phyloP scores from a whole-genome alignment of 495 filamentous ascomycete species.

The Geopyxis carbonaria region DNA sequence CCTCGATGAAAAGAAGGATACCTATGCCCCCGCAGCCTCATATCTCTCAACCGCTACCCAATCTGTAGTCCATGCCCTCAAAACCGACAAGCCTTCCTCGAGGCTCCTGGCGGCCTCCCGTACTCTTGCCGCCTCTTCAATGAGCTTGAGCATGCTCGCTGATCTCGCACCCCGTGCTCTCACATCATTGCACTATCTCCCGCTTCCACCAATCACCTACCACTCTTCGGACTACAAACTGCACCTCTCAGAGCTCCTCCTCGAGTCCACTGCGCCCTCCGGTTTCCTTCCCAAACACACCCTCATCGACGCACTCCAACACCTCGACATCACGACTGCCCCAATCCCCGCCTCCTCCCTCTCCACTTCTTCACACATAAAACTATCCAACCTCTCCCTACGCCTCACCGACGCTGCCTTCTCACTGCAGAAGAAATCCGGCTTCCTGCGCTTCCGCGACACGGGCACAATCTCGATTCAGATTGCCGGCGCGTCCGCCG shows the following conservation, averaged over 20 bases:
- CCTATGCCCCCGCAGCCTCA: slow-evolving; percentile 19
- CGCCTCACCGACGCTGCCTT: slow-evolving; percentile 21
- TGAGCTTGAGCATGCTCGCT: no score
- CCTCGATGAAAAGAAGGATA: slow-evolving; percentile 11
- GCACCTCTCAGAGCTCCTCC: no score
- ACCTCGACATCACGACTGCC: slow-evolving; percentile 16
- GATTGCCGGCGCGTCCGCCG: slow-evolving; percentile 21
- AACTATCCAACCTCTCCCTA: slow-evolving; percentile 15
- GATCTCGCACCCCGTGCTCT: no score
- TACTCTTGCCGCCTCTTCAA: no score
- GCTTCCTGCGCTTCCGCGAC: slow-evolving; percentile 17
- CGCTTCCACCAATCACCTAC: no score
- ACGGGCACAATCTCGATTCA: slow-evolving; percentile 19
- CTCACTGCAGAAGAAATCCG: slow-evolving; percentile 23
- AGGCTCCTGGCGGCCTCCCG: slow-evolving; percentile 16
- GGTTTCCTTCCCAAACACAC: slow-evolving; percentile 17
- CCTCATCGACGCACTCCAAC: slow-evolving; percentile 19
- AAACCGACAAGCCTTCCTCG: slow-evolving; percentile 15
- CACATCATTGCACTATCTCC: no score
- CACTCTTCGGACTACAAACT: no score
- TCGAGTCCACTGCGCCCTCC: no score
- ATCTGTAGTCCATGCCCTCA: slow-evolving; percentile 14
- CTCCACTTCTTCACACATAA: slow-evolving; percentile 16
- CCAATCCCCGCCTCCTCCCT: slow-evolving; percentile 14
- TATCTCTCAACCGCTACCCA: slow-evolving; percentile 17